phyloP scores from a whole-genome alignment of 2,329 filamentous ascomycete species.

The Phialocephala sp. region DNA sequence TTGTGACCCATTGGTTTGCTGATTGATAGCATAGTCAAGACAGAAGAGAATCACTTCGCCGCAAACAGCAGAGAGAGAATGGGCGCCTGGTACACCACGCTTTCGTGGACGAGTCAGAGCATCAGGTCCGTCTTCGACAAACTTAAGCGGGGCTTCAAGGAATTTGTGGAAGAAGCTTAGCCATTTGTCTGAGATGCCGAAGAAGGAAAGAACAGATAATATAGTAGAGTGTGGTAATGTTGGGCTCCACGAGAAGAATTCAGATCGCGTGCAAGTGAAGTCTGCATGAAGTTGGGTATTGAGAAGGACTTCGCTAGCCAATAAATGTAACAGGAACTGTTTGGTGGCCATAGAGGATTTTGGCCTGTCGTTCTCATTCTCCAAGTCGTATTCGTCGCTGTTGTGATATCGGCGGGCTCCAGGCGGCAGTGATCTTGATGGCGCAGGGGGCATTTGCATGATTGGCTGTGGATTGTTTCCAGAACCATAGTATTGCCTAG shows the following conservation, averaged over 20 bases:
- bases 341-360: slow-evolving; percentile 54
- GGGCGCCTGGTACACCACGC: slow-evolving; percentile 64
- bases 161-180: slow-evolving; percentile 64
- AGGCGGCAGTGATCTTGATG: no score
- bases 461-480: neutral
- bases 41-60: slow-evolving; percentile 67
- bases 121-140: slow-evolving; percentile 56
- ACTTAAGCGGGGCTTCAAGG: slow-evolving; percentile 63
- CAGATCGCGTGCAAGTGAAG: slow-evolving; percentile 61
- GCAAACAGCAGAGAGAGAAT: slow-evolving; percentile 63
- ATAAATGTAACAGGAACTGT: slow-evolving; percentile 61
- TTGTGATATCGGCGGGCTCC: slow-evolving; percentile 5
- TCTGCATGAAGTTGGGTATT: slow-evolving; percentile 54
- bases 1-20: slow-evolving; percentile 56
- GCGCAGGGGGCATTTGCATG: slow-evolving; percentile 7
- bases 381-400: slow-evolving; percentile 28
- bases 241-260: slow-evolving; percentile 63
- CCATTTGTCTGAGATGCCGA: slow-evolving; percentile 64
- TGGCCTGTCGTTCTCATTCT: slow-evolving; percentile 19
- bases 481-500: no score
- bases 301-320: slow-evolving; percentile 60
- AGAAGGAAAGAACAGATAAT: slow-evolving; percentile 59
- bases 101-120: slow-evolving; percentile 50
- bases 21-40: slow-evolving; percentile 69
- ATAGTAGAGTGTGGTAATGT: slow-evolving; percentile 67